Conservation (phyloP, 1,284 basidiomycete species). For the Boletus semigastroideus region DNA sequence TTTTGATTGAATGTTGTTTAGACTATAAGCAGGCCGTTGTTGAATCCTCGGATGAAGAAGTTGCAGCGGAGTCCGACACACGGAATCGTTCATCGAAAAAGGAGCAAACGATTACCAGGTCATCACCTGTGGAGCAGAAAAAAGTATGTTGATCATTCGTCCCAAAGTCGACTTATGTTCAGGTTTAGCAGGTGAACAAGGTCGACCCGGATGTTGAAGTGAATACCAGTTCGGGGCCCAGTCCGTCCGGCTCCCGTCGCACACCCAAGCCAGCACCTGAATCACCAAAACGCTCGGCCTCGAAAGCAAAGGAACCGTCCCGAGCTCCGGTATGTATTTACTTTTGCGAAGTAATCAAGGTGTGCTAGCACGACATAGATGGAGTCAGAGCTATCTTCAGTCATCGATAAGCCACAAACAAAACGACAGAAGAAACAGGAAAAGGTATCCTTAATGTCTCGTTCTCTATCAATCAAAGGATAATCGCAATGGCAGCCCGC, state of each 20-base stretch:
- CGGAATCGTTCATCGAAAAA: conserved; percentile 13
- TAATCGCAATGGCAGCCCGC: conserved; percentile 8
- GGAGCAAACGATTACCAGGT: not conserved
- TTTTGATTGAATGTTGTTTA: not conserved
- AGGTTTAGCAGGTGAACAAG: conserved; percentile 1
- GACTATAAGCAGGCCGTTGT: conserved; percentile 21
- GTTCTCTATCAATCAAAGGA: not conserved
- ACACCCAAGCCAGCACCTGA: conserved; percentile 1
- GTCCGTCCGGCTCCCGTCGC: conserved; percentile 10
- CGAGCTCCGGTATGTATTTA: conserved; percentile 23
- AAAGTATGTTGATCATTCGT: not conserved
- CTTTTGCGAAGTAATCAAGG: not conserved
- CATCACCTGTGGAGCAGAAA: conserved; percentile 12
- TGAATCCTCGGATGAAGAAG: conserved; percentile 29
- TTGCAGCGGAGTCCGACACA: conserved; percentile 8
- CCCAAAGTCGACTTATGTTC: not conserved
- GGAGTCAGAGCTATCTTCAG: conserved; percentile 61
- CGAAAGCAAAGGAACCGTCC: conserved; percentile 7
- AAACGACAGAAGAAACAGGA: conserved; percentile 36
- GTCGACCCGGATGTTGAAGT: conserved; percentile 12
- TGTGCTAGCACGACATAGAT: conserved; percentile 35
- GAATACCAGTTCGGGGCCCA: conserved; percentile 3
- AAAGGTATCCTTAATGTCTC: conserved; percentile 24
- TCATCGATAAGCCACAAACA: conserved; percentile 57
- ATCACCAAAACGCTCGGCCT: conserved; percentile 3